phyloP scores from a whole-genome alignment of 1,139 yeast genomes.

The Maudiozyma humilis region DNA sequence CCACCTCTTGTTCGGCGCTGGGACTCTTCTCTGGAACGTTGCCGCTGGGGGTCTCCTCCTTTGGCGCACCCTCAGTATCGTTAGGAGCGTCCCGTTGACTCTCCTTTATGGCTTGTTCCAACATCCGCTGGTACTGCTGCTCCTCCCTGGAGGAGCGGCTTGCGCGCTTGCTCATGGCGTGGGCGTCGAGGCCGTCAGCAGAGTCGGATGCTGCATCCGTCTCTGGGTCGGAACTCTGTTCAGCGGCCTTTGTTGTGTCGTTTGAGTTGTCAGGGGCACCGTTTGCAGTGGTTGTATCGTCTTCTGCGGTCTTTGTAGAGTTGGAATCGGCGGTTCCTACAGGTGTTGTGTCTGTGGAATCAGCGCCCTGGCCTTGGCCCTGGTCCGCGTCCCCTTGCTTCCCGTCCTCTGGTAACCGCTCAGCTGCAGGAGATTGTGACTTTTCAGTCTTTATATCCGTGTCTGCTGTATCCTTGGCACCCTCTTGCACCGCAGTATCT shows the following conservation, averaged over 20 bases:
- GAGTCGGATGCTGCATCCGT: conserved; percentile 7
- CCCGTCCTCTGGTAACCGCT: background rate
- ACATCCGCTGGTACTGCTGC: conserved; percentile 31
- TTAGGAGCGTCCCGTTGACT: conserved; percentile 21
- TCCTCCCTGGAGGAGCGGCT: conserved; percentile 32
- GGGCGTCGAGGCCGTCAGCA: conserved; percentile 4
- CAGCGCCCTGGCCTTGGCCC: too few species aligned
- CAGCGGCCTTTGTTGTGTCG: background rate
- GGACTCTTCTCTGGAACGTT: background rate
- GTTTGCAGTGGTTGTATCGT: too few species aligned
- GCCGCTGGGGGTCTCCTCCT: background rate
- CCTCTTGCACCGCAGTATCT: background rate
- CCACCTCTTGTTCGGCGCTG: background rate
- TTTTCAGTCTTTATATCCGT: background rate
- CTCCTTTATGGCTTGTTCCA: conserved; percentile 32
- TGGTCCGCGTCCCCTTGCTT: too few species aligned
- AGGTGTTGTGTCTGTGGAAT: too few species aligned
- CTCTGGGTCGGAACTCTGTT: background rate
- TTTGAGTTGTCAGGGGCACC: too few species aligned
- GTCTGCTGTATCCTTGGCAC: background rate
- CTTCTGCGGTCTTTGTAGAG: too few species aligned
- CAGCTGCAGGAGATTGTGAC: too few species aligned
- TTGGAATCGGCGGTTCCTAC: too few species aligned
- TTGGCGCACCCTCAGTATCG: conserved; percentile 7
- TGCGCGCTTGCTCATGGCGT: conserved; percentile 17